phyloP scores from a whole-genome alignment of 805 yeast genomes.

The Metschnikowia shivogae region DNA sequence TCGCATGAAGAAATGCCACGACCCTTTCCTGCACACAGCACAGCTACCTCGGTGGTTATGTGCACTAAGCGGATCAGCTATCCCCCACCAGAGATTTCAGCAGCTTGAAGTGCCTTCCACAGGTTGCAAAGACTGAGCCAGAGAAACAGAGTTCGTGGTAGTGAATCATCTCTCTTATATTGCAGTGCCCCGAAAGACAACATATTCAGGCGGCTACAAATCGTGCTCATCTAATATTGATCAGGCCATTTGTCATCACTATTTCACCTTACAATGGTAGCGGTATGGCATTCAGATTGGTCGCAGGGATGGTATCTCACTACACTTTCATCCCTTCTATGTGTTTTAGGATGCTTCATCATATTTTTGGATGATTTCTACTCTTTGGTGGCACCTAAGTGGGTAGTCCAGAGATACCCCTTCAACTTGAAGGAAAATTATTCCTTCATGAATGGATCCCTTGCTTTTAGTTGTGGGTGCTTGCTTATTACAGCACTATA shows the following conservation, averaged over 20 bases:
- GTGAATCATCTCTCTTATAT: too few species aligned
- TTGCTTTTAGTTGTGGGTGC: conserved; percentile 80
- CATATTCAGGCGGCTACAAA: too few species aligned
- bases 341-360: conserved; percentile 65
- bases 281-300: background rate
- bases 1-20: background rate
- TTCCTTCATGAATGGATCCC: conserved; percentile 64
- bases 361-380: conserved; percentile 61
- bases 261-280: background rate
- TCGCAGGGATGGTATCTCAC: conserved; percentile 66
- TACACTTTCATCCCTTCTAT: conserved; percentile 60
- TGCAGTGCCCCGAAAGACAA: too few species aligned
- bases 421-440: conserved; percentile 59
- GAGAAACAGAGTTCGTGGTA: too few species aligned
- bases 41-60: conserved; percentile 4
- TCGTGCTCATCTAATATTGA: too few species aligned
- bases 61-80: background rate
- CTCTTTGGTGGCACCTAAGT: conserved; percentile 36
- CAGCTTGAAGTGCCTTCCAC: too few species aligned
- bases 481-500: conserved; percentile 73
- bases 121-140: too few species aligned
- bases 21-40: background rate
- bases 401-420: conserved; percentile 34
- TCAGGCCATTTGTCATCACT: too few species aligned
- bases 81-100: too few species aligned